Evolutionary conservation across 768 basidiomycete species (phyloP), one percentile per base, ranked within the genome.

Genomic region (Suillus discolor): DNA sequence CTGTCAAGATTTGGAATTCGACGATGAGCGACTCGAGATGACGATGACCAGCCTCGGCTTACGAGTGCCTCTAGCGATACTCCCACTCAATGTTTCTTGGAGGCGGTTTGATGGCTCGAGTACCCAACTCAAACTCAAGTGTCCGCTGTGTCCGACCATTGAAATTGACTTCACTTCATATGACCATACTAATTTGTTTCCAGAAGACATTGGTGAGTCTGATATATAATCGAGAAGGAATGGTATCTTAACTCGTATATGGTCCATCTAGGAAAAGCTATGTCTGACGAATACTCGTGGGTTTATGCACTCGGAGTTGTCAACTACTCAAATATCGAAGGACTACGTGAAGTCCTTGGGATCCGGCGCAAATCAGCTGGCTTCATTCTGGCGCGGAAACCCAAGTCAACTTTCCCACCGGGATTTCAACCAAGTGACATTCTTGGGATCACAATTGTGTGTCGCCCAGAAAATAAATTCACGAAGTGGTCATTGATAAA

Each of bases 21-120:
- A 55, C 20, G 54, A 25, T 55, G 31, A 31, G 54, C 54, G 20
- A 31, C 9, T 55, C 11, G 31, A 55, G 11, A 55, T 55, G 54
- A 34, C 31, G n/a, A 55, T 34, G 54, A 55, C 54, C 31, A 55
- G 54, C 54, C 54, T 55, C 34, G 54, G 54, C 54, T 55, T 55
- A 34, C 34, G 31, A 34, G 31, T 55, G 31, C 34, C 44, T 45
- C 44, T 45, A 45, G 44, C 44, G 20, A 45, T 45, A 45, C 44
- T 45, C 9, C 44, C 44, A 20, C 44, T 45, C 4, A 45, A n/a
- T 45, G 20, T 45, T 45, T n/a, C 20, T 11, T n/a, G 44, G 44
- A 45, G 44, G 4, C 44, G 20, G 20, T 45, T 45, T 45, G 20
- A 45, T 45, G 44, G 44, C 20, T 45, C 44, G 44, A 45, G 44